Evolutionary conservation across 768 basidiomycete genomes (phyloP), one percentile per base, ranked within the genome.

Genomic region (Peribolospora kevripleyi): DNA sequence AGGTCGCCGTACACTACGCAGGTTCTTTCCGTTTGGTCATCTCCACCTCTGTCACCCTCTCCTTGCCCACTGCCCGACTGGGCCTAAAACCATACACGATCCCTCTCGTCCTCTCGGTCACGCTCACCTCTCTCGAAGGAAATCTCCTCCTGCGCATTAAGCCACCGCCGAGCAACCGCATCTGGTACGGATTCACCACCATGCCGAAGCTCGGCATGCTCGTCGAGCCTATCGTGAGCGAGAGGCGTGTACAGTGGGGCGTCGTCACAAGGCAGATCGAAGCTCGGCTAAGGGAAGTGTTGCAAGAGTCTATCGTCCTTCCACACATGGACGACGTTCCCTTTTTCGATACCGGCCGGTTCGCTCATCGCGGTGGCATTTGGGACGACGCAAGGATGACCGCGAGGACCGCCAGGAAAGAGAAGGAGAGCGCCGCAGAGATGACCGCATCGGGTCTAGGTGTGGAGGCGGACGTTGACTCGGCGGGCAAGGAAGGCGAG

Each of bases 241-340:
- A 87, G 63, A 75, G 88, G 6, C 86, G 90, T 67, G 83, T 95
- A 58, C 90, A 86, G 38, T 88, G 88, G 82, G 74, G 79, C 48
- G 81, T 95, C 81, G 83, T 97, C 54, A 68, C 87, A 46, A 77
- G 79, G 59, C 84, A 82, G 0, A 85, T 98, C 61, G 90, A 95
- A 68, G 76, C 83, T 45, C 80, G 77, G 62, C 68, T 98, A 60
- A 80, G 81, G 68, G 84, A 90, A 65, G 80, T 85, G 58, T 87
- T 88, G 64, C 66, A 75, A 61, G 91, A 98, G 61, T 88, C 88
- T 0, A 76, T 97, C 14, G 93, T 98, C 14, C 70, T 90, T 65
- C 93, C 93, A 5, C 85, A 93, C 68, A 93, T 95, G 87, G 93
- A 98, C 66, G 93, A 98, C 63, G 82, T 97, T 57, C 74, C 88